Evolutionary conservation across 257 asterid species (phyloP).

Genomic region (Avicennia marina): DNA sequence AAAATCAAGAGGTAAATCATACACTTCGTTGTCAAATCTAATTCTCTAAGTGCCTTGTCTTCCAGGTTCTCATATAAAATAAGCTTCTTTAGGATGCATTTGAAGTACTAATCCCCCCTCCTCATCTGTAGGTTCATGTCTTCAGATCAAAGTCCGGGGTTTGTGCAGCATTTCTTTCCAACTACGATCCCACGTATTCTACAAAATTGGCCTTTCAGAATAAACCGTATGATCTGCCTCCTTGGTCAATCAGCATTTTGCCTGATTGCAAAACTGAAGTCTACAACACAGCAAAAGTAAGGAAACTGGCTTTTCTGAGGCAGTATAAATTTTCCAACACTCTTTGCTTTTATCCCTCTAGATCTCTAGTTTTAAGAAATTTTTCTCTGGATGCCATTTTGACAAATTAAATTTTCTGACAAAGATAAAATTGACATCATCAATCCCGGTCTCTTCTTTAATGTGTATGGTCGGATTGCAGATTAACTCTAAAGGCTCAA

Average conservation of each 20-base stretch:
- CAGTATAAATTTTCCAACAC: no score
- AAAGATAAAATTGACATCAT: no score
- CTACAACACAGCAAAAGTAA: slow-evolving; percentile 74
- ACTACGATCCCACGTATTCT: slow-evolving; percentile 47
- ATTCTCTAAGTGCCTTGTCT: no score
- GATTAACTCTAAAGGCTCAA: slow-evolving; percentile 48
- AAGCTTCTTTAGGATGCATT: no score
- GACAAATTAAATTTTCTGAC: no score
- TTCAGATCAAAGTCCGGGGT: slow-evolving; percentile 53
- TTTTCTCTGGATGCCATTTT: no score
- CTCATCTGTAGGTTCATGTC: slow-evolving; percentile 54
- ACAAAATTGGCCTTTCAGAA: slow-evolving; percentile 49
- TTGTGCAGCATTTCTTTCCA: slow-evolving; percentile 76
- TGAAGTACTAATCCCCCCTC: background rate
- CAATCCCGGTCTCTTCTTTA: no score
- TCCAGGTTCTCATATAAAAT: no score
- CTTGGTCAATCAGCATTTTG: slow-evolving; percentile 85
- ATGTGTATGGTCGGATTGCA: slow-evolving; percentile 18
- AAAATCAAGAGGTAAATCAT: slow-evolving; percentile 55
- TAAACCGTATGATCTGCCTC: slow-evolving; percentile 55
- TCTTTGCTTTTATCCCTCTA: no score
- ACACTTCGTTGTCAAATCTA: background rate
- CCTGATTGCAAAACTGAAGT: slow-evolving; percentile 78
- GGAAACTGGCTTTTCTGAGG: background rate
- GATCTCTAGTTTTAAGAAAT: no score